phyloP scores from a whole-genome alignment of 169 alveolate species.

The Plasmodium relictum region DNA sequence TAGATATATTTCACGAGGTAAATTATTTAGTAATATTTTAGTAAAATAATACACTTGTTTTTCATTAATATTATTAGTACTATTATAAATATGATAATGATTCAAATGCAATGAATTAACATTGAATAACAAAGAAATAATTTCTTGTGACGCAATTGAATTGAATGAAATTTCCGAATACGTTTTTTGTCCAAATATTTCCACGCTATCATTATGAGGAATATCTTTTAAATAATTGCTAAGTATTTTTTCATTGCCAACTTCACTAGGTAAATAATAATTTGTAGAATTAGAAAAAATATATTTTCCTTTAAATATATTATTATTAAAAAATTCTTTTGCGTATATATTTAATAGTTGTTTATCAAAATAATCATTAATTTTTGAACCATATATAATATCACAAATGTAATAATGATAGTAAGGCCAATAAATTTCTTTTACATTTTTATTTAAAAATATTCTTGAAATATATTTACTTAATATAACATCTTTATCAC shows the following conservation, averaged over 20 bases:
- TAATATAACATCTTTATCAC: conserved; percentile 88
- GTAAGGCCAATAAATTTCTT: conserved; percentile 77
- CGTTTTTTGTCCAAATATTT: conserved; percentile 71
- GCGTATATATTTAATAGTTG: conserved; percentile 73
- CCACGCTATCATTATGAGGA: conserved; percentile 71
- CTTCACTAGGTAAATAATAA: conserved; percentile 59
- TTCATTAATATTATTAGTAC: conserved; percentile 44
- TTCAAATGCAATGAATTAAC: conserved; percentile 46
- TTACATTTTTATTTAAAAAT: conserved; percentile 63
- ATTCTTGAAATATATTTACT: conserved; percentile 63
- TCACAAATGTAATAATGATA: conserved; percentile 71
- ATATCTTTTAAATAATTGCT: conserved; percentile 72
- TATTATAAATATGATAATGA: conserved; percentile 49
- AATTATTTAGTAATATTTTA: conserved; percentile 31
- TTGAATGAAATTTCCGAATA: conserved; percentile 68
- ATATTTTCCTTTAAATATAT: conserved; percentile 77
- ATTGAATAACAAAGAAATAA: conserved; percentile 31
- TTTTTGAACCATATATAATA: conserved; percentile 75
- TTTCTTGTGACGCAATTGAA: conserved; percentile 57
- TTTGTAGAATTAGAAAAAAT: conserved; percentile 52
- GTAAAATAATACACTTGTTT: conserved; percentile 55
- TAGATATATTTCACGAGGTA: conserved; percentile 73
- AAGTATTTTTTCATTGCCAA: conserved; percentile 47
- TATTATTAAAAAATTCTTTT: conserved; percentile 62
- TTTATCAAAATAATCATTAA: conserved; percentile 61